A percentile compares a stretch with the other conserved stretches of the same genome.
phyloP scores from a whole-genome alignment of 495 filamentous ascomycete species.

The Trichodelitschia bisporula region DNA sequence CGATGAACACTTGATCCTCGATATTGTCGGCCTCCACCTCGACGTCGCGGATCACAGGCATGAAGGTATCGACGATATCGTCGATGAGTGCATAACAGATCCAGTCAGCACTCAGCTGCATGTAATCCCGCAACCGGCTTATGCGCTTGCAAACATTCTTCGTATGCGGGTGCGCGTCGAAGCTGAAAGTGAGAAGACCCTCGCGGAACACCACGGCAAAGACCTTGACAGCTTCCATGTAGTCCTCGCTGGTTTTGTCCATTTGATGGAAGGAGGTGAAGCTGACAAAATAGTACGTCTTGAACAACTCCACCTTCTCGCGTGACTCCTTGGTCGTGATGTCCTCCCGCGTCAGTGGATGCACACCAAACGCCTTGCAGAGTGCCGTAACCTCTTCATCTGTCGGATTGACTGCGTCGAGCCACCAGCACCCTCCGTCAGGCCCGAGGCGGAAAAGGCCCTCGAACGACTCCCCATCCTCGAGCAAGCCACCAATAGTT shows the following conservation, averaged over 20 bases:
- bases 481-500: constrained; percentile 63
- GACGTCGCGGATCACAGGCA: constrained; percentile 62
- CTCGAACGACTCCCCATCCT: constrained; percentile 69
- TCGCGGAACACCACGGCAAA: constrained; percentile 95
- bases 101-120: constrained; percentile 84
- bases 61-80: constrained; percentile 91
- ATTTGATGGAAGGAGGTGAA: constrained; percentile 80
- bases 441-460: constrained; percentile 68
- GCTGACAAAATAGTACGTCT: constrained; percentile 90
- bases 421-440: constrained; percentile 53
- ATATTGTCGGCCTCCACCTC: constrained; percentile 78
- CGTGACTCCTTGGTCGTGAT: constrained; percentile 82
- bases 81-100: constrained; percentile 98
- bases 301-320: constrained; percentile 95
- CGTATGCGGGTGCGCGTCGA: constrained; percentile 59
- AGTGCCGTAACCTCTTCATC: constrained; percentile 76
- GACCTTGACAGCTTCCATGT: constrained; percentile 75
- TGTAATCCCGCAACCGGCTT: constrained; percentile 76
- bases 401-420: constrained; percentile 75
- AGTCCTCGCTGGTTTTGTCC: constrained; percentile 51
- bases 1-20: constrained; percentile 83
- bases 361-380: constrained; percentile 75
- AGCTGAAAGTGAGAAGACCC: constrained; percentile 84
- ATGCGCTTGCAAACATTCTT: constrained; percentile 78
- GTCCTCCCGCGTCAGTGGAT: constrained; percentile 85